Conservation (phyloP, 1,284 basidiomycete genomes). For the Lentinula novae-zelandiae region DNA sequence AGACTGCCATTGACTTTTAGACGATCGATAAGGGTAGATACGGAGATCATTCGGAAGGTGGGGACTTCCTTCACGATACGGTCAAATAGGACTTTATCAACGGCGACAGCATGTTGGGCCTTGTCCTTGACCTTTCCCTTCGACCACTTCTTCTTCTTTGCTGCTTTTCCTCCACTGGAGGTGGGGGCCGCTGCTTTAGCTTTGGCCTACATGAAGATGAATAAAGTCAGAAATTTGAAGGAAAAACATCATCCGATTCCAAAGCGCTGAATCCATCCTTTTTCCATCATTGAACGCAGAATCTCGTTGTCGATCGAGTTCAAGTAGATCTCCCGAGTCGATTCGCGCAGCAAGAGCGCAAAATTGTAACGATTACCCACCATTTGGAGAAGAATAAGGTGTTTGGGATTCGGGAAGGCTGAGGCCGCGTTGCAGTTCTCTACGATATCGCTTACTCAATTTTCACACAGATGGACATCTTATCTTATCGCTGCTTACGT, state of each 20-base stretch:
- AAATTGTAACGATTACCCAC: neutral
- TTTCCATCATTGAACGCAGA: neutral
- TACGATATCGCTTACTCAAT: neutral
- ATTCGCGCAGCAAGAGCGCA: neutral
- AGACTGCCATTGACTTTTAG: conserved; percentile 95
- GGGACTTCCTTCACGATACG: conserved; percentile 99
- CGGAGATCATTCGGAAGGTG: conserved; percentile 98
- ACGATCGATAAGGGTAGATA: conserved; percentile 97
- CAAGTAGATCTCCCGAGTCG: neutral
- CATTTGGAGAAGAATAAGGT: neutral
- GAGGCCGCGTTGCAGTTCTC: neutral
- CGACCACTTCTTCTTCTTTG: conserved; percentile 99
- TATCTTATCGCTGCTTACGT: neutral
- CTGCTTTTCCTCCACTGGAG: conserved; percentile 73
- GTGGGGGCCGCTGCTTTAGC: conserved; percentile 71
- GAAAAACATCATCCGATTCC: conserved; percentile 9
- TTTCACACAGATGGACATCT: neutral
- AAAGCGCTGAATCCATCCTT: conserved; percentile 12
- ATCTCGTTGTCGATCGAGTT: neutral
- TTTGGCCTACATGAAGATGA: conserved; percentile 55
- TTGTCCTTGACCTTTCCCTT: conserved; percentile 99
- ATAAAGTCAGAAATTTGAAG: conserved; percentile 4
- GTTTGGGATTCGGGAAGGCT: neutral
- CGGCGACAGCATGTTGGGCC: conserved; percentile 90
- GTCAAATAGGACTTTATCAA: conserved; percentile 91